Base-by-base conservation (phyloP, 176 grass and related monocot genomes). In the Oryza meridionalis region DNA sequence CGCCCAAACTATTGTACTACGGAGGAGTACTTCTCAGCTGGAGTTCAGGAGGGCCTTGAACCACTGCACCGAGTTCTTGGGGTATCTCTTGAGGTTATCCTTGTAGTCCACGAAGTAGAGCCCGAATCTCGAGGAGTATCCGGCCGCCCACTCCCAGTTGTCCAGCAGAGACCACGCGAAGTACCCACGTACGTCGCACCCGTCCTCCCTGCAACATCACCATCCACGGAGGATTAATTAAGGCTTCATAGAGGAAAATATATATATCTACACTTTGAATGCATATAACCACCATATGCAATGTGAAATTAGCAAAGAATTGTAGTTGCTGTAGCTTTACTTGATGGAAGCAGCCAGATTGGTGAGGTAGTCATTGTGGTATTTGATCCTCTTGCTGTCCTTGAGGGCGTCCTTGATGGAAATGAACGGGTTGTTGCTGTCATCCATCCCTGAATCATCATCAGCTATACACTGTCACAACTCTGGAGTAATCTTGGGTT, bases 81-180 rank as follows among this genome's bases (percentile, higher is more conserved):
- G 96, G 70, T 95, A 88, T 81, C 96, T 93, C 84, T 90, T 95
- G 27, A 95, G 96, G 9, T 92, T 92, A 31, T 95, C 83, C 9
- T 84, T 93, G 85, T 98, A 98, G 32, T 98, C 93, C 0, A 98
- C 87, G 72, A 88, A 98, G 87, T 98, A 93, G 63, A 98, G 77
- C 26, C 96, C 96, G 67, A 95, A 98, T 75, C 96, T 87, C 0
- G 96, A 92, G 53, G 87, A 84, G 77, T 85, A 98, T 21, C 96
- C 96, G 2, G 93, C 96, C 15, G 91, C 87, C 93, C 96, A 98
- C 31, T 98, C 96, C 96, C 96, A 98, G 83, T 98, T 98, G 83
- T 98, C 96, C 10, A 98, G 93, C 78, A 98, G 81, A 50, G 96
- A 98, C 96, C 96, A 98, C 14, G 85, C 96, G 79, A 98, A 98